Conservation (phyloP, 2,329 filamentous ascomycete genomes). For the Hymenoscyphus scutula region DNA sequence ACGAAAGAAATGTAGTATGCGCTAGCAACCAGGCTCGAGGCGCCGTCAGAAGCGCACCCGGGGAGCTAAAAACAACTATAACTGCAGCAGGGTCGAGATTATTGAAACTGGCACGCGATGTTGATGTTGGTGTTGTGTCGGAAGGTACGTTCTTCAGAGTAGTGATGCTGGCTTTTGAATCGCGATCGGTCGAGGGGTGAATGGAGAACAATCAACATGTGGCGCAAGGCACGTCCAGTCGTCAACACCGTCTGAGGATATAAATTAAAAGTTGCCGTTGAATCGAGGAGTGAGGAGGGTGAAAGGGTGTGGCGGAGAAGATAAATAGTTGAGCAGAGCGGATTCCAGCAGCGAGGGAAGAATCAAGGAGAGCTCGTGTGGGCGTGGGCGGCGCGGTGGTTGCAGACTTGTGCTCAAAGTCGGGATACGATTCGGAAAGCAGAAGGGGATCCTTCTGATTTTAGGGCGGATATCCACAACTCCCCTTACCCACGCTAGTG, state of each 20-base stretch:
- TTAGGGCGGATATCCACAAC: neutral
- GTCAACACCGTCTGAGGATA: slow-evolving; percentile 1
- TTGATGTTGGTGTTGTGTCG: neutral
- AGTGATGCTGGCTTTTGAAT: neutral
- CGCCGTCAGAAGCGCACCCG: slow-evolving; percentile 2
- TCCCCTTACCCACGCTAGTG: neutral
- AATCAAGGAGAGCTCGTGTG: neutral
- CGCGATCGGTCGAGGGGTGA: slow-evolving; percentile 2
- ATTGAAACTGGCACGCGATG: neutral
- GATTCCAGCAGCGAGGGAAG: neutral
- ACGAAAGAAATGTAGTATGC: neutral
- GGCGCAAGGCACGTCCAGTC: neutral
- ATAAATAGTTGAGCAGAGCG: neutral
- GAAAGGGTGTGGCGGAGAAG: neutral
- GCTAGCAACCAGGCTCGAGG: slow-evolving; percentile 4
- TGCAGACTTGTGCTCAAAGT: slow-evolving; percentile 6
- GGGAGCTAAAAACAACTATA: neutral
- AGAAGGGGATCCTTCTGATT: neutral
- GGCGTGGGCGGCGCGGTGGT: neutral
- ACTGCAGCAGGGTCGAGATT: neutral
- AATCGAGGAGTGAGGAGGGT: neutral
- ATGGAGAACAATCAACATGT: neutral
- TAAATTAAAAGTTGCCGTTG: slow-evolving; percentile 7
- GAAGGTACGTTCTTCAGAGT: neutral
- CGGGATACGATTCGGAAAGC: slow-evolving; percentile 6